Evolutionary conservation across 1,284 basidiomycete genomes (phyloP).

Genomic region (Ustilago hordei): DNA sequence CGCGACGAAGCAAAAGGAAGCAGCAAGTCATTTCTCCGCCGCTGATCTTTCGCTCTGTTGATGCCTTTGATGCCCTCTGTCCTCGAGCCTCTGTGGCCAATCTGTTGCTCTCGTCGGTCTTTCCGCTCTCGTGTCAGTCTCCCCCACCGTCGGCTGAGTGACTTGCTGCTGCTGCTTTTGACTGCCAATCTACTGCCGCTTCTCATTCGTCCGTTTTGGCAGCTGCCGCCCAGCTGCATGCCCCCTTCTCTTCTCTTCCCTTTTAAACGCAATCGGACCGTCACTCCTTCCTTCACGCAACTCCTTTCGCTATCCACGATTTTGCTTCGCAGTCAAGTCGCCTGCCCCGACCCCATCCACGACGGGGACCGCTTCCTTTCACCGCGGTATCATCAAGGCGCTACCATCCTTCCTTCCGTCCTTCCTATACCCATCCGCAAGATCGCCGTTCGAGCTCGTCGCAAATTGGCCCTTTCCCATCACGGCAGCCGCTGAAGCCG

Average conservation of each 20-base stretch:
- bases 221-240: slow-evolving; percentile 31
- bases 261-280: slow-evolving; percentile 28
- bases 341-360: slow-evolving; percentile 13
- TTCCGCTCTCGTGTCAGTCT: not conserved
- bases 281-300: slow-evolving; percentile 12
- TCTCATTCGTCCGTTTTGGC: slow-evolving; percentile 30
- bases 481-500: not conserved
- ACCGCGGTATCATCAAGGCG: slow-evolving; percentile 10
- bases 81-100: not conserved
- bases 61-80: not conserved
- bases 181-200: slow-evolving; percentile 3
- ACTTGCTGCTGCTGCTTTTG: slow-evolving; percentile 1
- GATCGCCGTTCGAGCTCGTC: slow-evolving; percentile 1
- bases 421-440: not conserved
- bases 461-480: not conserved
- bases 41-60: not conserved
- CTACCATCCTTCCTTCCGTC: not conserved
- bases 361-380: slow-evolving; percentile 1
- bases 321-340: slow-evolving; percentile 1
- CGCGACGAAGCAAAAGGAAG: not conserved
- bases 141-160: slow-evolving; percentile 16
- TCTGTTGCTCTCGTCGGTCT: not conserved
- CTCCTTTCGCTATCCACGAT: slow-evolving; percentile 22
- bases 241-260: slow-evolving; percentile 12
- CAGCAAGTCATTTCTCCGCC: not conserved